Conservation (phyloP, 257 asterid species). For the Nicotiana undulata region DNA sequence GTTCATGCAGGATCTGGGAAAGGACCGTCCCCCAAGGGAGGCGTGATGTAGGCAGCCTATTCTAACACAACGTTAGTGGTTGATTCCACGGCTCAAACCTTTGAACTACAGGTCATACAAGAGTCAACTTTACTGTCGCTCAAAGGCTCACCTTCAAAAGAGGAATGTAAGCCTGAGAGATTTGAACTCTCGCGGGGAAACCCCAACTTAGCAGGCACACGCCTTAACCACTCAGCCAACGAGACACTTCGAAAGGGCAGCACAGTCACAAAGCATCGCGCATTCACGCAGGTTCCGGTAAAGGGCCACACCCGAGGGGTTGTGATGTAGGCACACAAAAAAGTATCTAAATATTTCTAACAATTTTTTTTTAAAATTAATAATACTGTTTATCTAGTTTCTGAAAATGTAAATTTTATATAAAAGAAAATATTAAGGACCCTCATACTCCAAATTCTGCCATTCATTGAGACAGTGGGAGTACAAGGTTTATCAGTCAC, state of each 20-base stretch:
- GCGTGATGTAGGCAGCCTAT: no score
- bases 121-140: no score
- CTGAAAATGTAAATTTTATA: background rate
- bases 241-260: background rate
- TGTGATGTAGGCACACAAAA: background rate
- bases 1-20: no score
- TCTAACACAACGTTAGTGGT: no score
- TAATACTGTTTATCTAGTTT: background rate
- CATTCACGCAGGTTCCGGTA: no score
- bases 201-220: constrained; percentile 58
- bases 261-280: no score
- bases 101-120: no score
- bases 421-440: background rate
- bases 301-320: no score
- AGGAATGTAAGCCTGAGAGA: constrained; percentile 55
- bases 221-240: constrained; percentile 78
- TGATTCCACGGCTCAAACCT: no score
- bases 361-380: no score
- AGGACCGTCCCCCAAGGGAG: no score
- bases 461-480: background rate
- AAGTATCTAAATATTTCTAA: background rate
- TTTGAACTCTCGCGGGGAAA: constrained; percentile 96
- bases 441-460: background rate
- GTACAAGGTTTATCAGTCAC: background rate
- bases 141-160: no score